Base-by-base conservation (phyloP, 192 early-diverging fungal species). In the Backusella psychrophila region DNA sequence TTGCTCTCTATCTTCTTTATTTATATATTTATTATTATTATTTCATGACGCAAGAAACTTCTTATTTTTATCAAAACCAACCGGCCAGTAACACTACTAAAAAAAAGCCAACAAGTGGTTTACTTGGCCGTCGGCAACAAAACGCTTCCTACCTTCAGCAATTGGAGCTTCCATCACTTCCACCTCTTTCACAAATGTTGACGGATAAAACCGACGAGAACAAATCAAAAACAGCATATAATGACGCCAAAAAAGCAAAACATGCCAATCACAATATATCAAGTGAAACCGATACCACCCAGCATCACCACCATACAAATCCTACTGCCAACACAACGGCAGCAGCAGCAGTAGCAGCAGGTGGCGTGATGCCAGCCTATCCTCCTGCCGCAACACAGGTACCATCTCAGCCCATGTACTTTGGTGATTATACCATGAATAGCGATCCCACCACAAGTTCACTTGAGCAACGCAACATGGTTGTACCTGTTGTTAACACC, bases 181-280 rank as follows among this genome's bases (percentile, higher is more conserved):
- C 74, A 34, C 74, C 74, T 41, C 74, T 75, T 31, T 75, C 74
- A 46, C 65, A 75, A 46, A 9, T 75, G 66, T 49, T 75, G 38
- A 66, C 74, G 26, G 36, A 59, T 6, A 74, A 41, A 29, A 19
- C 29, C 0, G 36, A 74, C 5, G 12, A 21, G 65, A 44, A 35
- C 0, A 74, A 66, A 73, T 31, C 49, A 63, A 38, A 56, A 31
- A 2, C 17, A 35, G 53, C 71, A 52, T 49, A 6, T n/a, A 49
- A 21, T 26, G 6, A 14, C 2, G 65, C 26, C 6, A 66, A 14
- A 7, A 67, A 69, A 38, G n/a, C 31, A 1, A 6, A 34, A 71
- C 0, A 4, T 14, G 39, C 14, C 15, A 19, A 6, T 31, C 11
- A 14, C 17, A 41, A 11, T 39, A 49, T 2, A 68, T 21, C 15